A percentile compares a stretch with the other conserved stretches of the same genome.
phyloP scores from a whole-genome alignment of 148 eudicot species.

The Bassia scoparia region DNA sequence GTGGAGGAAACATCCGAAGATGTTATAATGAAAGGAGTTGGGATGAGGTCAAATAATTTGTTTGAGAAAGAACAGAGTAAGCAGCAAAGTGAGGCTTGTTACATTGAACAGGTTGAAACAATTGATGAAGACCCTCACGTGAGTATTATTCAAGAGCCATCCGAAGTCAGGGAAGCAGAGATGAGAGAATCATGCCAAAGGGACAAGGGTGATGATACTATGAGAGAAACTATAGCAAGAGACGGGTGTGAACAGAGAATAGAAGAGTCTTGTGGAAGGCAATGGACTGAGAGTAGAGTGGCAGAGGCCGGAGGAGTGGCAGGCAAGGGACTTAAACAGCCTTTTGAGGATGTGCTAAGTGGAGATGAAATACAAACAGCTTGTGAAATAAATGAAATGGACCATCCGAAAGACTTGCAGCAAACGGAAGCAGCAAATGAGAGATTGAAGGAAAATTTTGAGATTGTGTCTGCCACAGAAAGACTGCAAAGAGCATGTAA shows the following conservation, averaged over 20 bases:
- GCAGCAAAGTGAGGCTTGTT: slow-evolving; percentile 21
- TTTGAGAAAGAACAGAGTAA: slow-evolving; percentile 25
- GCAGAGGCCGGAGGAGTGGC: slow-evolving; percentile 28
- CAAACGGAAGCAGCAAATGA: slow-evolving; percentile 23
- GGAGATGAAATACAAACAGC: slow-evolving; percentile 17
- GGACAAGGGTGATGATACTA: slow-evolving; percentile 26
- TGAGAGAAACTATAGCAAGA: slow-evolving; percentile 21
- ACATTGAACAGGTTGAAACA: slow-evolving; percentile 20
- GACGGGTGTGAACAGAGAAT: slow-evolving; percentile 24
- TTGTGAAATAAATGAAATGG: slow-evolving; percentile 25
- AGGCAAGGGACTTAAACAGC: slow-evolving; percentile 17
- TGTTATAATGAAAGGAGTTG: slow-evolving; percentile 27
- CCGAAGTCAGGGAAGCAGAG: slow-evolving; percentile 24
- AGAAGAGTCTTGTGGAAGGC: slow-evolving; percentile 27
- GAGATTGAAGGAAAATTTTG: slow-evolving; percentile 20
- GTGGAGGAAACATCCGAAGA: slow-evolving; percentile 7
- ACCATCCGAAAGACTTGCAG: slow-evolving; percentile 14
- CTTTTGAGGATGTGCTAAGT: slow-evolving; percentile 10
- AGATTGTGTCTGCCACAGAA: slow-evolving; percentile 25
- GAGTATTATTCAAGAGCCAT: slow-evolving; percentile 22
- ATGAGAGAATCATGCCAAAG: slow-evolving; percentile 21
- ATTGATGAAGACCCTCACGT: slow-evolving; percentile 20
- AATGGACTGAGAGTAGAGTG: slow-evolving; percentile 27
- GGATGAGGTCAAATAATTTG: slow-evolving; percentile 15
- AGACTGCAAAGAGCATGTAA: slow-evolving; percentile 25